Evolutionary conservation across 768 basidiomycete species (phyloP), one percentile per base, ranked within the genome.

Genomic region (Sarcomyxa edulis): DNA sequence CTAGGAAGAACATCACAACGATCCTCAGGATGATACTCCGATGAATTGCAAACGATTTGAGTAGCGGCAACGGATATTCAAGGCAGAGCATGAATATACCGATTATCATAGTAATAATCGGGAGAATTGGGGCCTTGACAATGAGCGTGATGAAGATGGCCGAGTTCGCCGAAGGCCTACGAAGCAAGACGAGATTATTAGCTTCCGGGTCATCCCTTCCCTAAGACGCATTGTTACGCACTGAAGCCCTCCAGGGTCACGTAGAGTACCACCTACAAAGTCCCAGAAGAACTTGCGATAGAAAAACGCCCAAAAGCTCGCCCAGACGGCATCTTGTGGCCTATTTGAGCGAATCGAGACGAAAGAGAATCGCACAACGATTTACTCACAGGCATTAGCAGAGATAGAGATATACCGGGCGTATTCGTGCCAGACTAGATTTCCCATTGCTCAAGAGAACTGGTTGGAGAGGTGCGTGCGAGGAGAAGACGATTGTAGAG

Each of bases 221-320:
- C n/a, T n/a, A n/a, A n/a, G n/a, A n/a, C n/a, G n/a, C 9, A 8
- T 10, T 7, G 23, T 16, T 6, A 78, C 81, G 54, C 47, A 88
- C 86, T 88, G 84, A 18, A 86, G 40, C 37, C 86, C 86, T 64
- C 86, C 86, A 20, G 86, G 86, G 55, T 76, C 72, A 45, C 85
- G 82, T 41, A 89, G 55, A 41, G 72, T 81, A 32, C 86, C 91
- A 43, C 78, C 81, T n/a, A 91, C 65, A 55, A 95, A 90, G 66
- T 95, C 93, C 86, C 88, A 95, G 65, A 95, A 93, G 75, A 90
- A 95, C 66, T 95, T 95, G 61, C 90, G 86, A 65, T 79, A 92
- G 50, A 84, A 66, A 10, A 93, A 58, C 12, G 80, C 92, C 64
- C 76, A 94, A 62, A 86, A 81, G 22, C 75, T 68, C 10, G 85